Conservation (phyloP, 306 rosid genomes). For the Abrus precatorius region DNA sequence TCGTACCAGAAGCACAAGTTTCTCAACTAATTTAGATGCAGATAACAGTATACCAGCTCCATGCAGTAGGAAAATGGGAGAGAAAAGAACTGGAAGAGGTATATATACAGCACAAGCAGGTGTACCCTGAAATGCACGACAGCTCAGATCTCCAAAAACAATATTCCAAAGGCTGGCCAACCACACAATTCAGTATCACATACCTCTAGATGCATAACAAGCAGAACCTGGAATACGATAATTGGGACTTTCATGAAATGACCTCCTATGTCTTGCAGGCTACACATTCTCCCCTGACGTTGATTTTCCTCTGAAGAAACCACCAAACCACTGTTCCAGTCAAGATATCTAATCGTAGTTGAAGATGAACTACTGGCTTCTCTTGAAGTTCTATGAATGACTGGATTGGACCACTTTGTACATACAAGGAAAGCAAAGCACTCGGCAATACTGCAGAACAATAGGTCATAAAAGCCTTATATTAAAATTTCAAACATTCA, state of each 20-base stretch:
- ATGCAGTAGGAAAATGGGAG: constrained; percentile 88
- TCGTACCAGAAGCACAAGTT: constrained; percentile 70
- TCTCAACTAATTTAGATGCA: constrained; percentile 80
- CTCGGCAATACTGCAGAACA: constrained; percentile 83
- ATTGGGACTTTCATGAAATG: constrained; percentile 93
- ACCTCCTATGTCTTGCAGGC: constrained; percentile 97
- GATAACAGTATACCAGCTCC: constrained; percentile 83
- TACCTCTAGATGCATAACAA: constrained; percentile 98
- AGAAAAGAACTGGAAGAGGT: constrained; percentile 80
- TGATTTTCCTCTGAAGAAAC: constrained; percentile 83
- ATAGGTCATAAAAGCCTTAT: constrained; percentile 43
- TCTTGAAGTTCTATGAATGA: constrained; percentile 85
- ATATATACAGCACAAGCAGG: constrained; percentile 71
- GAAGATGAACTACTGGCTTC: constrained; percentile 87
- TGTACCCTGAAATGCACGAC: constrained; percentile 79
- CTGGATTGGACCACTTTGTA: constrained; percentile 99
- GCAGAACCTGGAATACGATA: constrained; percentile 85
- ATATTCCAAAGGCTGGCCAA: constrained; percentile 37
- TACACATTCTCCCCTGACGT: constrained; percentile 71
- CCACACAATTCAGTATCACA: constrained; percentile 45
- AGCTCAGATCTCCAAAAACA: constrained; percentile 37
- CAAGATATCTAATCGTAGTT: constrained; percentile 80
- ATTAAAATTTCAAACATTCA: constrained; percentile 38
- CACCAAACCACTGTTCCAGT: constrained; percentile 82
- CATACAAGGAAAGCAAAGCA: constrained; percentile 98